These are phyloP conservation scores for Linaria vulgaris DNA, from an alignment of 257 asterid species.

Conservation along the genomic window DNA sequence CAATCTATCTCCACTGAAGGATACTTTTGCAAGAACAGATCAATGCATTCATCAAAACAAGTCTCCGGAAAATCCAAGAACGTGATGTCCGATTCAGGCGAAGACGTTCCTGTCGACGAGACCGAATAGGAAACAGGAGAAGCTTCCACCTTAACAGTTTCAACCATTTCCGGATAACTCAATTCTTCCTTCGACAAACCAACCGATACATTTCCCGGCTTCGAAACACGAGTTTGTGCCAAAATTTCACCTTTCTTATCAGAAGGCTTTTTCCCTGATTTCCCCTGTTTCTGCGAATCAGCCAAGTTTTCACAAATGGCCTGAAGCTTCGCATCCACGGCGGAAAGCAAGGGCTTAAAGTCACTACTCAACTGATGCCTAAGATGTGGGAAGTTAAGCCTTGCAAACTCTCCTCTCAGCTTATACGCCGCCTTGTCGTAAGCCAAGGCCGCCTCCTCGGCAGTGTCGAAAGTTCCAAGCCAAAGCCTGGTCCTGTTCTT, in stretches of 20 bases:
- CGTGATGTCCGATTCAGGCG: conserved; percentile 53
- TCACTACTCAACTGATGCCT: conserved; percentile 47
- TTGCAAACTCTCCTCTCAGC: conserved; percentile 77
- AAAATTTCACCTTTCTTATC: conserved; percentile 15
- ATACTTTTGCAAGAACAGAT: conserved; percentile 53
- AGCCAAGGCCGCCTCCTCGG: conserved; percentile 89
- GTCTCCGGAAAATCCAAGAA: conserved; percentile 49
- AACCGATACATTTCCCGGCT: conserved; percentile 17
- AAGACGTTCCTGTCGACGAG: conserved; percentile 38
- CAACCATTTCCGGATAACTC: conserved; percentile 12
- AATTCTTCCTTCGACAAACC: conserved; percentile 27
- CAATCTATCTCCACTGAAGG: conserved; percentile 97
- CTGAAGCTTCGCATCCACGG: conserved; percentile 80
- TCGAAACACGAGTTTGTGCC: not conserved
- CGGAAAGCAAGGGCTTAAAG: conserved; percentile 62
- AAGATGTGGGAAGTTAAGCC: conserved; percentile 78
- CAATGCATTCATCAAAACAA: conserved; percentile 31
- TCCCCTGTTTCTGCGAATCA: conserved; percentile 45
- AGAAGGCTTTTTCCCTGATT: conserved; percentile 25
- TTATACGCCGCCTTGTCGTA: conserved; percentile 86
- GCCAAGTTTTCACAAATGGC: conserved; percentile 68
- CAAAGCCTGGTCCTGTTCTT: conserved; percentile 85
- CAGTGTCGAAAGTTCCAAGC: conserved; percentile 90
- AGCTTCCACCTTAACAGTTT: conserved; percentile 50
- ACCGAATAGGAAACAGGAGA: conserved; percentile 29